Evolutionary conservation across 495 filamentous ascomycete genomes (phyloP).

Genomic region (Aspergillus indologenus): DNA sequence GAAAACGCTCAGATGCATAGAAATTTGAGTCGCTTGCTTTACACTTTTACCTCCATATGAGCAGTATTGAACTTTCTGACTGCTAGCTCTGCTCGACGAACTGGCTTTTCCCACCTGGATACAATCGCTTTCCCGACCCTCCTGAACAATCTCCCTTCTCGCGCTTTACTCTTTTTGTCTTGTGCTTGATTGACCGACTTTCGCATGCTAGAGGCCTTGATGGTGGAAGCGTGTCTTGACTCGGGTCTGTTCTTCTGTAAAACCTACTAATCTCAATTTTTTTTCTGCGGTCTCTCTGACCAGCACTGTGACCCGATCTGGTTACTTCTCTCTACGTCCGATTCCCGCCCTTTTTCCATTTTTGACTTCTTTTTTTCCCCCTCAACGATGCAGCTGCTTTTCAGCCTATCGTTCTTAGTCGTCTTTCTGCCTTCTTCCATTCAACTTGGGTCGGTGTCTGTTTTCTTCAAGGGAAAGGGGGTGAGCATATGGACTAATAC

Average conservation of each 20-base stretch:
- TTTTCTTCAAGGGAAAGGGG: constrained; percentile 10
- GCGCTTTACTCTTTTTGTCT: constrained; percentile 17
- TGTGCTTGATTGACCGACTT: constrained; percentile 7
- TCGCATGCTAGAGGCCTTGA: constrained; percentile 23
- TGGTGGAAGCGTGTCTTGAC: constrained; percentile 20
- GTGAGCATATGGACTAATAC: constrained; percentile 16
- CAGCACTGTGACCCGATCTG: constrained; percentile 17
- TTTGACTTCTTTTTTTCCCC: constrained; percentile 15
- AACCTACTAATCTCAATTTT: constrained; percentile 17
- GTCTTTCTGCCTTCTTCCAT: neutral
- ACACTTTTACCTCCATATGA: constrained; percentile 31
- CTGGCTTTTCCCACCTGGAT: constrained; percentile 1
- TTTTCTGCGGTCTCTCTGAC: constrained; percentile 10
- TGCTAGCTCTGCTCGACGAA: constrained; percentile 6
- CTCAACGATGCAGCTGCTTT: constrained; percentile 13
- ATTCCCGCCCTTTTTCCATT: constrained; percentile 12
- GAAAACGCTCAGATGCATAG: constrained; percentile 38
- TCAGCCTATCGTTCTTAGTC: constrained; percentile 2
- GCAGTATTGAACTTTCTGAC: constrained; percentile 12
- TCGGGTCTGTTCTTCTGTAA: constrained; percentile 6
- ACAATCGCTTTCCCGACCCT: constrained; percentile 4
- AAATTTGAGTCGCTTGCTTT: constrained; percentile 44
- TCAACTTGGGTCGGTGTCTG: constrained; percentile 9
- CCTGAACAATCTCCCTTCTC: constrained; percentile 17
- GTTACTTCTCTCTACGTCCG: constrained; percentile 9